Percentiles rank a stretch among this genome's conserved stretches.
Evolutionary conservation across 2,329 filamentous ascomycete genomes (phyloP).

Genomic region (Stachybotrys echinatus): DNA sequence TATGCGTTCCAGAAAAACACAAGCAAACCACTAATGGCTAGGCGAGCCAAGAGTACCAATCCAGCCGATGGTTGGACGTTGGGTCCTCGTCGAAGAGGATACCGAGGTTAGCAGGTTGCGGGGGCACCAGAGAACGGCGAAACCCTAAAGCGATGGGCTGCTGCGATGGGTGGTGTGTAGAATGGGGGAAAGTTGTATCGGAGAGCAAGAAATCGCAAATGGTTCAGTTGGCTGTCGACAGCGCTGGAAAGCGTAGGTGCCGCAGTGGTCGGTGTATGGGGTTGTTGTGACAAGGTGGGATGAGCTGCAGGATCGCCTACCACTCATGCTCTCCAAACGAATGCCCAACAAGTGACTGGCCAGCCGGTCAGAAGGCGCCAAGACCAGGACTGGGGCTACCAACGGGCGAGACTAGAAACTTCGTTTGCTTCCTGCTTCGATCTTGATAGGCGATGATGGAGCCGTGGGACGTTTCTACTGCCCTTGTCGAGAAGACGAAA

Average conservation of each 20-base stretch:
- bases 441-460: not conserved
- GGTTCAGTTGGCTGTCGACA: not conserved
- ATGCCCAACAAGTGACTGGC: not conserved
- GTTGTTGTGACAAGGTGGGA: not conserved
- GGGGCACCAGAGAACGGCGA: too few relatives aligned
- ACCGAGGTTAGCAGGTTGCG: too few relatives aligned
- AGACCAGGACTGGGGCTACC: not conserved
- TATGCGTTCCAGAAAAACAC: not conserved
- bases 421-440: not conserved
- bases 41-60: too few relatives aligned
- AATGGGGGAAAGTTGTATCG: not conserved
- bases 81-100: too few relatives aligned
- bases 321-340: not conserved
- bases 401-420: not conserved
- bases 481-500: not conserved
- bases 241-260: not conserved
- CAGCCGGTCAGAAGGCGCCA: not conserved
- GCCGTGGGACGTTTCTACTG: not conserved
- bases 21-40: too few relatives aligned
- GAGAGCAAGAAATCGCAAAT: not conserved
- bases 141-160: not conserved
- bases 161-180: not conserved
- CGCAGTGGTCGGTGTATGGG: not conserved
- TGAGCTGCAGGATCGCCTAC: slow-evolving; percentile 1
- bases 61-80: too few relatives aligned